These are phyloP conservation scores for Ophidiomyces ophidiicola DNA, from an alignment of 2,329 filamentous ascomycete genomes.

Conservation along the genomic window DNA sequence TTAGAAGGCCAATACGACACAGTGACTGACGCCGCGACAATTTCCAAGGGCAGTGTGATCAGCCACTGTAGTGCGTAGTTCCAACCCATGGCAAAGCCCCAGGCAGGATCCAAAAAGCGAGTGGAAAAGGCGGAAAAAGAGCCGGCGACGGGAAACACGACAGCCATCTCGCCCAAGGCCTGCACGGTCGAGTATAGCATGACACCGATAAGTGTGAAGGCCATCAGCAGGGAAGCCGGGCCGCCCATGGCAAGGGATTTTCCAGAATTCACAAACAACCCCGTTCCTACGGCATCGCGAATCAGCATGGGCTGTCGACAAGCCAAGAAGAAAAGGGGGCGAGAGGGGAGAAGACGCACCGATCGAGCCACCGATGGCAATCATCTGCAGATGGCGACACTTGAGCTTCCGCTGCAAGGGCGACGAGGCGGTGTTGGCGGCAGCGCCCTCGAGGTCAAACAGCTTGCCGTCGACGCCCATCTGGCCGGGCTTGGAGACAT, in stretches of 20 bases:
- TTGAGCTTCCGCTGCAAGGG: conserved; percentile 29
- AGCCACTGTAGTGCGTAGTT: conserved; percentile 56
- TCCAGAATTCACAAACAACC: conserved; percentile 20
- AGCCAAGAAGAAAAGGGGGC: not conserved
- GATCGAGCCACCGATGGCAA: conserved; percentile 48
- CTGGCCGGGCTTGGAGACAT: conserved; percentile 15
- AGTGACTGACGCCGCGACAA: conserved; percentile 50
- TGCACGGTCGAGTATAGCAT: conserved; percentile 58
- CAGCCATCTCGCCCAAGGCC: conserved; percentile 39
- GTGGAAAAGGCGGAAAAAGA: conserved; percentile 37
- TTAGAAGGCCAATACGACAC: conserved; percentile 47
- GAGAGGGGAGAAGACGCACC: conserved; percentile 19
- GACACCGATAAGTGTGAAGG: conserved; percentile 33
- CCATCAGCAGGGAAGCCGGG: conserved; percentile 35
- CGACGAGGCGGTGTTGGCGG: conserved; percentile 20
- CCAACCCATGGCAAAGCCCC: conserved; percentile 40
- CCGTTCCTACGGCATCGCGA: conserved; percentile 4
- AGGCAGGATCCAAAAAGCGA: conserved; percentile 36
- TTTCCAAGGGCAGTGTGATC: conserved; percentile 61
- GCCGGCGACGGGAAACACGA: conserved; percentile 39
- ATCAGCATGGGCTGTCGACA: not conserved
- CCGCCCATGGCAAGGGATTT: conserved; percentile 28
- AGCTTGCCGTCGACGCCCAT: conserved; percentile 12
- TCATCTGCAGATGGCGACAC: conserved; percentile 46
- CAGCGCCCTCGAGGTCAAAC: conserved; percentile 22